Conservation (phyloP, 2,329 filamentous ascomycete genomes). For the Ophiostoma piceae region DNA sequence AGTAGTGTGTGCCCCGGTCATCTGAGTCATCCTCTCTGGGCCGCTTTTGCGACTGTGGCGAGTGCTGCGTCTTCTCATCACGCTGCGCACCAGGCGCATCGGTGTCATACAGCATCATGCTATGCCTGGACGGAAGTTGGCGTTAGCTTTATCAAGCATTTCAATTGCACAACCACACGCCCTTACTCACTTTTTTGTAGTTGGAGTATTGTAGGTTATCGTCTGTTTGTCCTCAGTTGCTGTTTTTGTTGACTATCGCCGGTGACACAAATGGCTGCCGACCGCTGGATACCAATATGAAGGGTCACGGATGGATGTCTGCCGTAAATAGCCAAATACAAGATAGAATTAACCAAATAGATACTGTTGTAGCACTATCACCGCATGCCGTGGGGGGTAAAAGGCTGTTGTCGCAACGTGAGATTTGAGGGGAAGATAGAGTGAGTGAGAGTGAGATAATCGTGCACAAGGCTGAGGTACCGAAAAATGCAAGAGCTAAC, state of each 20-base stretch:
- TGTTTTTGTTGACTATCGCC: not conserved
- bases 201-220: not conserved
- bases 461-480: not conserved
- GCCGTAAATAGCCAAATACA: not conserved
- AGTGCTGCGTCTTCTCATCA: slow-evolving; percentile 15
- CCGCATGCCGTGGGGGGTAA: not conserved
- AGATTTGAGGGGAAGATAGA: not conserved
- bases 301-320: not conserved
- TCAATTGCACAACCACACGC: too few species aligned
- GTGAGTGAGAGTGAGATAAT: not conserved
- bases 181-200: not conserved
- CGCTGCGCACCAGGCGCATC: not conserved
- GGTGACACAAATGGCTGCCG: not conserved
- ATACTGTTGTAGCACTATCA: not conserved
- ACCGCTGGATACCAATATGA: not conserved
- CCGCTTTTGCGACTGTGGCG: slow-evolving; percentile 13
- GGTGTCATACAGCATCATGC: not conserved
- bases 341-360: not conserved
- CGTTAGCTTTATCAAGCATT: not conserved
- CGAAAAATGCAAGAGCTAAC: slow-evolving; percentile 5
- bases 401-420: not conserved
- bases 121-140: not conserved
- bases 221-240: not conserved
- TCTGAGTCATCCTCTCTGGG: not conserved
- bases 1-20: not conserved